Percentiles rank a stretch among this genome's conserved stretches.
These are phyloP conservation scores for Aspergillus brasiliensis DNA, from an alignment of 2,329 filamentous ascomycete species.

Conservation along the genomic window DNA sequence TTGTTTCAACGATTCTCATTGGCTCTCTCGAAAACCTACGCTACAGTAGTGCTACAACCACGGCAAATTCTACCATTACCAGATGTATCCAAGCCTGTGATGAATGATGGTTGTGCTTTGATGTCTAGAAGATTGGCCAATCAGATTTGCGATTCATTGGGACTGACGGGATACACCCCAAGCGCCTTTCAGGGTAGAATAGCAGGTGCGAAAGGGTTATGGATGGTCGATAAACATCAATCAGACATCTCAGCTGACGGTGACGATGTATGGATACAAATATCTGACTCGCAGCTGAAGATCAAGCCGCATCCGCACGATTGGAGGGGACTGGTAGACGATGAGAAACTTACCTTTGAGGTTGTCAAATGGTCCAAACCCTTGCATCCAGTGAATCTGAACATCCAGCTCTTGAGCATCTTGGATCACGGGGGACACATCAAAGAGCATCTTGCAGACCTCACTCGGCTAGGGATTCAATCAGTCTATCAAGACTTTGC, in stretches of 20 bases:
- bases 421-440: constrained; percentile 55
- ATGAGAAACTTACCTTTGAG: constrained; percentile 58
- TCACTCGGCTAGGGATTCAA: constrained; percentile 42
- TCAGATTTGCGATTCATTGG: constrained; percentile 48
- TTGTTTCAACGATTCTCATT: constrained; percentile 48
- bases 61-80: constrained; percentile 39
- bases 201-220: constrained; percentile 62
- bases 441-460: constrained; percentile 44
- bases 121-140: constrained; percentile 57
- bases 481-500: constrained; percentile 38
- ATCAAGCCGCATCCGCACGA: constrained; percentile 48
- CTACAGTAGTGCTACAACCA: constrained; percentile 40
- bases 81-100: constrained; percentile 37
- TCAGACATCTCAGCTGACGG: constrained; percentile 28
- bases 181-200: constrained; percentile 61
- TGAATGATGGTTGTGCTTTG: constrained; percentile 57
- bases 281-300: constrained; percentile 61
- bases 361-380: constrained; percentile 52
- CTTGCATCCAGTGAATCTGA: constrained; percentile 50
- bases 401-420: constrained; percentile 59
- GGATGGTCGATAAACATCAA: constrained; percentile 55
- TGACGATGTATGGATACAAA: constrained; percentile 55
- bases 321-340: constrained; percentile 36
- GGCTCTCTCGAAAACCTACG: constrained; percentile 48
- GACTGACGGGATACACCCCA: constrained; percentile 46